Percentiles rank a stretch among this genome's conserved stretches.
Evolutionary conservation across 805 yeast genomes (phyloP).

Genomic region (Wickerhamomyces xylosicus): DNA sequence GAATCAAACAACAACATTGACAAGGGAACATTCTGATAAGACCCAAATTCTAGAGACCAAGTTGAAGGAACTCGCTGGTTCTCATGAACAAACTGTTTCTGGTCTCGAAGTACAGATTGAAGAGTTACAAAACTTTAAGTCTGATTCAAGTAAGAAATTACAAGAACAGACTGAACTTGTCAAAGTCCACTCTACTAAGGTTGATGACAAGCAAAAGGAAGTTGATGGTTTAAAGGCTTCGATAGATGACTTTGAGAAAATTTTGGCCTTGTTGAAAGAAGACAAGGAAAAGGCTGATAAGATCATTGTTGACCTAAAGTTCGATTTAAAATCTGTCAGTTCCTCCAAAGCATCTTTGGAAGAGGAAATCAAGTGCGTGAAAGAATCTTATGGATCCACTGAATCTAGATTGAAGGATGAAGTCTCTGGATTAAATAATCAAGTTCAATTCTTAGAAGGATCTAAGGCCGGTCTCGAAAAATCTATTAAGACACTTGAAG

Average conservation of each 20-base stretch:
- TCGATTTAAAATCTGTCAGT: no score
- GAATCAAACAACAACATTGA: constrained; percentile 1
- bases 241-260: background rate
- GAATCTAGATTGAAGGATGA: no score
- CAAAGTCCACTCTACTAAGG: constrained; percentile 1
- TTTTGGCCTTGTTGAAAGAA: background rate
- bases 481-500: background rate
- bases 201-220: constrained; percentile 4
- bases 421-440: no score
- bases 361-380: no score
- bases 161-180: background rate
- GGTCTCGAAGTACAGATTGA: background rate
- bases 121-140: background rate
- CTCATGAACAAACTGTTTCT: background rate
- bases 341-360: background rate
- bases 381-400: no score
- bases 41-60: constrained; percentile 5
- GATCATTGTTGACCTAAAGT: background rate
- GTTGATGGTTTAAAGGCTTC: background rate
- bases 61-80: background rate
- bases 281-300: no score
- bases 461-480: background rate
- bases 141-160: background rate
- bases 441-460: no score
- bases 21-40: constrained; percentile 3